phyloP scores from a whole-genome alignment of 768 basidiomycete genomes.

The Hygrocybe punicea region DNA sequence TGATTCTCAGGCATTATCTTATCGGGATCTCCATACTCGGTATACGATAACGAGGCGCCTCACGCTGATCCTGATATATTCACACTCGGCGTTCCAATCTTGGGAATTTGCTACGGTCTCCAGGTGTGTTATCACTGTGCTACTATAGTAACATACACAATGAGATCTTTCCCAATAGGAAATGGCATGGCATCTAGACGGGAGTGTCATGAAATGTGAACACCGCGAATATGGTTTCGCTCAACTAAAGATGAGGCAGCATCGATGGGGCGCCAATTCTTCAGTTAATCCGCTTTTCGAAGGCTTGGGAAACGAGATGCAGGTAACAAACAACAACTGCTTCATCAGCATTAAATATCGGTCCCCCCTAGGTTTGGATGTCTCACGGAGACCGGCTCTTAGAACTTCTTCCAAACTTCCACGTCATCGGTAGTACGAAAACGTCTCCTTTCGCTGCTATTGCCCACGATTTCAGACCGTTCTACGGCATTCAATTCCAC shows the following conservation, averaged over 20 bases:
- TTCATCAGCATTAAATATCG: constrained; percentile 5
- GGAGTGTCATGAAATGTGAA: constrained; percentile 78
- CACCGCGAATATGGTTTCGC: constrained; percentile 97
- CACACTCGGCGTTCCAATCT: constrained; percentile 80
- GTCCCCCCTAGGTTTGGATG: constrained; percentile 87
- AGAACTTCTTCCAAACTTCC: constrained; percentile 75
- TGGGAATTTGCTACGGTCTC: constrained; percentile 97
- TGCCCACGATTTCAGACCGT: constrained; percentile 81
- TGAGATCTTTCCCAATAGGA: constrained; percentile 51
- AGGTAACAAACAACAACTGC: constrained; percentile 46
- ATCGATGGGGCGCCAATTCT: constrained; percentile 42
- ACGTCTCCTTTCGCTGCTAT: constrained; percentile 92
- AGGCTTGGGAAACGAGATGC: constrained; percentile 83
- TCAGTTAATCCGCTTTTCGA: constrained; percentile 76
- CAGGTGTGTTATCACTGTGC: constrained; percentile 53
- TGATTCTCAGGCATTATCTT: constrained; percentile 76
- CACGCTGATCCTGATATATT: constrained; percentile 93
- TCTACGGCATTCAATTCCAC: constrained; percentile 98
- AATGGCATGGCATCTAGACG: constrained; percentile 85
- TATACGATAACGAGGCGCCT: constrained; percentile 89
- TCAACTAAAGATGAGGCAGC: constrained; percentile 66
- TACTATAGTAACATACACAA: not conserved
- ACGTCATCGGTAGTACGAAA: constrained; percentile 80
- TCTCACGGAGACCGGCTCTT: constrained; percentile 96
- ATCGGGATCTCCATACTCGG: constrained; percentile 97